Percentiles rank a stretch among this genome's conserved stretches.
These are phyloP conservation scores for Coelastrella sp. DNA, from an alignment of 139 green algal genomes.

Conservation along the genomic window DNA sequence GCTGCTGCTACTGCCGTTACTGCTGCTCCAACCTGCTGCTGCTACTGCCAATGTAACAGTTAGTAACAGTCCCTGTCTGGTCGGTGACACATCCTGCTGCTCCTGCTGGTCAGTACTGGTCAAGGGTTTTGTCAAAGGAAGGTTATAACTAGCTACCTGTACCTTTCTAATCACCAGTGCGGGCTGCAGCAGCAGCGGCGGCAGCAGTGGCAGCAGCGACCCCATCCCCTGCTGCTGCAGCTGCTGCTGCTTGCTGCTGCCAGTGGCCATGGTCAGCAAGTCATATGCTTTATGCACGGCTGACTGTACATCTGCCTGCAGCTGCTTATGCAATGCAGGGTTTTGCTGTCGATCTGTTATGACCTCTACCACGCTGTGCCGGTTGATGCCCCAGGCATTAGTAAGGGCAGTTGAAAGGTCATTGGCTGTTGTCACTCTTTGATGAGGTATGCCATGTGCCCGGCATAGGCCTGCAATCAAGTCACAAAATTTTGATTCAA, in stretches of 20 bases:
- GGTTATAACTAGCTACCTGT: constrained; percentile 50
- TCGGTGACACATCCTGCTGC: background rate
- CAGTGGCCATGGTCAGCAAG: background rate
- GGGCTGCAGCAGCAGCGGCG: background rate
- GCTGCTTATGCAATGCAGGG: constrained; percentile 73
- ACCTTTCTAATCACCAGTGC: constrained; percentile 7
- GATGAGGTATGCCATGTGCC: constrained; percentile 85
- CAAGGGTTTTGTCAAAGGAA: constrained; percentile 73
- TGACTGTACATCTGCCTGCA: constrained; percentile 64
- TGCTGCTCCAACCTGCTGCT: background rate
- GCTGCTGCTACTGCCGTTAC: background rate
- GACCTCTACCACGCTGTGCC: constrained; percentile 92
- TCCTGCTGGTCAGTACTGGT: constrained; percentile 60
- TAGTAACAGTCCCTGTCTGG: constrained; percentile 65
- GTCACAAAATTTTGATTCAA: background rate
- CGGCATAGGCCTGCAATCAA: constrained; percentile 74
- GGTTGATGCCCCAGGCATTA: constrained; percentile 80
- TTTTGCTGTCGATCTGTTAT: constrained; percentile 77
- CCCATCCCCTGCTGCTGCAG: constrained; percentile 1
- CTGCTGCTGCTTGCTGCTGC: constrained; percentile 20
- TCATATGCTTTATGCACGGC: constrained; percentile 53
- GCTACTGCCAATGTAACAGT: constrained; percentile 41
- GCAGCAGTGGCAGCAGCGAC: constrained; percentile 10
- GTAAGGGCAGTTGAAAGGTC: constrained; percentile 79
- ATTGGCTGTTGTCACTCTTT: constrained; percentile 61